phyloP scores from a whole-genome alignment of 2,329 filamentous ascomycete species.

The Drechslerella stenobrocha region DNA sequence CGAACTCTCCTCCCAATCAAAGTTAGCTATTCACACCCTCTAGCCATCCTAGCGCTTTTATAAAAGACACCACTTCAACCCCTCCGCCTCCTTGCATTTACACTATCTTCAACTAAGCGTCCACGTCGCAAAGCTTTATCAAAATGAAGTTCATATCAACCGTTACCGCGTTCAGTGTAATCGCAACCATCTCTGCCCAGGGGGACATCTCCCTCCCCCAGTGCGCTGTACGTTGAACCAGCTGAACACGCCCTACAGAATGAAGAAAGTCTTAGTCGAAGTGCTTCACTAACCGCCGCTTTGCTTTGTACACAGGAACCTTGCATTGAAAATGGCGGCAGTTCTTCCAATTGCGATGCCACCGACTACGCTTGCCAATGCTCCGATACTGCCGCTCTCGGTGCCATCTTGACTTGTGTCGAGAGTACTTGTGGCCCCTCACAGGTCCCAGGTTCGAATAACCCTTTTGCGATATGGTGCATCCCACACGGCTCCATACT shows the following conservation, averaged over 20 bases:
- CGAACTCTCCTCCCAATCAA: too few species aligned
- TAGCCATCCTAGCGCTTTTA: too few species aligned
- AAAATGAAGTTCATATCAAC: constrained; percentile 24
- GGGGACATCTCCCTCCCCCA: constrained; percentile 14
- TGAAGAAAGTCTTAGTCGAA: neutral
- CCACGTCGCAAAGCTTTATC: neutral
- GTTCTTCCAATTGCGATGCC: constrained; percentile 29
- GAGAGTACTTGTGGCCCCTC: constrained; percentile 12
- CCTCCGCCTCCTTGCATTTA: too few species aligned
- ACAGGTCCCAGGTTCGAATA: constrained; percentile 23
- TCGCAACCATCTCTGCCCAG: constrained; percentile 15
- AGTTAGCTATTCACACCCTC: too few species aligned
- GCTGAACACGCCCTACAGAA: neutral
- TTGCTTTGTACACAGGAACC: constrained; percentile 5
- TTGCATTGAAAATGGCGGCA: constrained; percentile 28
- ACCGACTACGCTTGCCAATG: constrained; percentile 35
- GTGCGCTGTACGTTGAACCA: constrained; percentile 28
- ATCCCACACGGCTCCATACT: neutral
- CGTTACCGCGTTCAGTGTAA: constrained; percentile 2
- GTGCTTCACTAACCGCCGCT: neutral
- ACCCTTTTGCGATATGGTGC: neutral
- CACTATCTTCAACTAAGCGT: too few species aligned
- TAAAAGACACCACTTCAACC: too few species aligned
- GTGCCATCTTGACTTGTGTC: constrained; percentile 25
- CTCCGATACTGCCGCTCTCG: constrained; percentile 21